A percentile compares a stretch with the other conserved stretches of the same genome.
These are phyloP conservation scores for Pleurotus pulmonarius DNA, from an alignment of 768 basidiomycete genomes.

Conservation along the genomic window DNA sequence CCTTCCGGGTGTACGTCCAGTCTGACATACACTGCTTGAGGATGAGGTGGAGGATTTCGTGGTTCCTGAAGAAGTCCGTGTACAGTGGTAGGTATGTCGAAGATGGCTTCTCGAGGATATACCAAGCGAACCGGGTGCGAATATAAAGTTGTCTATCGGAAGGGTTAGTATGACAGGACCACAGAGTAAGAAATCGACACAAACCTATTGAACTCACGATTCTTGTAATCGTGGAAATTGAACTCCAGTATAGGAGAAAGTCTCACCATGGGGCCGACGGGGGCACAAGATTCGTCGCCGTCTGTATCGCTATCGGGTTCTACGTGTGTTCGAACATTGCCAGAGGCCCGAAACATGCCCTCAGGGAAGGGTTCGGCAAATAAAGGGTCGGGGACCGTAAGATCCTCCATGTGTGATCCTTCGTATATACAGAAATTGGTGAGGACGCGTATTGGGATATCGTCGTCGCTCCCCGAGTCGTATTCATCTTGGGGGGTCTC, in stretches of 20 bases:
- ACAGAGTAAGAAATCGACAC: conserved; percentile 10
- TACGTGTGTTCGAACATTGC: conserved; percentile 36
- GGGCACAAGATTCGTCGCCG: conserved; percentile 17
- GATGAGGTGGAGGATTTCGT: conserved; percentile 47
- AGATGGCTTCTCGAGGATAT: conserved; percentile 56
- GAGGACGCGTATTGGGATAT: conserved; percentile 55
- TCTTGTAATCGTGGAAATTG: conserved; percentile 36
- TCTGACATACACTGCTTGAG: conserved; percentile 30
- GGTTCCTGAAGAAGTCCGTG: conserved; percentile 42
- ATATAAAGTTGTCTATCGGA: conserved; percentile 56
- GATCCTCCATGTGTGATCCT: conserved; percentile 20
- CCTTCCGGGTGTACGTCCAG: conserved; percentile 9
- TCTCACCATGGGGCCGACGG: conserved; percentile 29
- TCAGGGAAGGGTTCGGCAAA: background rate
- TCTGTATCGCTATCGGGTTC: conserved; percentile 17
- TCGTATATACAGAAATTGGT: conserved; percentile 54
- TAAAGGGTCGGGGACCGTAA: conserved; percentile 22
- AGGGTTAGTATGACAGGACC: background rate
- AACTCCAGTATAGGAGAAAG: conserved; percentile 44
- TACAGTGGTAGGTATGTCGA: conserved; percentile 41
- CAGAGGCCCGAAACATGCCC: conserved; percentile 32
- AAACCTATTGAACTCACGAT: conserved; percentile 40
- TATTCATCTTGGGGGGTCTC: conserved; percentile 29
- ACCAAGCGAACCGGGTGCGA: conserved; percentile 63
- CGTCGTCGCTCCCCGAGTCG: conserved; percentile 24